phyloP scores from a whole-genome alignment of 257 asterid genomes.

The Solanum arcanum region DNA sequence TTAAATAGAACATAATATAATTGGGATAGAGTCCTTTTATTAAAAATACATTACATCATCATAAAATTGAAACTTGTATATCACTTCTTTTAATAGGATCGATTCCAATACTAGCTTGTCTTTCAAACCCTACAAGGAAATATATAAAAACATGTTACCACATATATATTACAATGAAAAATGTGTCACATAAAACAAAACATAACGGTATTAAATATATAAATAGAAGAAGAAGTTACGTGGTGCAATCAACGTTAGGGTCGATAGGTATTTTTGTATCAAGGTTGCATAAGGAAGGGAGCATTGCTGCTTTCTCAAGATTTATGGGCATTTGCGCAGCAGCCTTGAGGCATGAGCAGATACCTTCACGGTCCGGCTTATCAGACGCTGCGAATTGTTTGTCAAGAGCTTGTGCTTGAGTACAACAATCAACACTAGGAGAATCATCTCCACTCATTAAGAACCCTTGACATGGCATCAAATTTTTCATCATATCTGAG shows the following conservation, averaged over 20 bases:
- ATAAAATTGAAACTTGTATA: neutral
- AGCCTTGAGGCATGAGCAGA: slow-evolving; percentile 21
- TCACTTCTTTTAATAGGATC: neutral
- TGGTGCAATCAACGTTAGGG: neutral
- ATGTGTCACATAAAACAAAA: neutral
- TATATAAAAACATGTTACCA: neutral
- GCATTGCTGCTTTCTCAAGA: neutral
- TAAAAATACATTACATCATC: neutral
- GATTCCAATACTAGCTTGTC: neutral
- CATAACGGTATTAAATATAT: neutral
- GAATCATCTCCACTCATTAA: slow-evolving; percentile 11
- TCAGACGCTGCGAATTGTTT: slow-evolving; percentile 8
- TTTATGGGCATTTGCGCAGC: slow-evolving; percentile 2
- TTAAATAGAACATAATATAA: neutral
- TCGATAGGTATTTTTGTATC: neutral
- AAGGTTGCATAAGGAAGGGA: neutral
- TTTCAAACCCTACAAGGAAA: neutral
- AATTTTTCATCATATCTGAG: slow-evolving; percentile 8
- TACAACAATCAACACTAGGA: slow-evolving; percentile 22
- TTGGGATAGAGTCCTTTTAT: neutral
- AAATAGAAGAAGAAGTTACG: neutral
- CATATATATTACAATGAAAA: neutral
- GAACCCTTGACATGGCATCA: slow-evolving; percentile 27
- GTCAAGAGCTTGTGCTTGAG: slow-evolving; percentile 10
- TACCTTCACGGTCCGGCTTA: slow-evolving; percentile 9